A percentile compares a stretch with the other conserved stretches of the same genome.
Evolutionary conservation across 2,329 filamentous ascomycete genomes (phyloP).

Genomic region (Alternaria sp.): DNA sequence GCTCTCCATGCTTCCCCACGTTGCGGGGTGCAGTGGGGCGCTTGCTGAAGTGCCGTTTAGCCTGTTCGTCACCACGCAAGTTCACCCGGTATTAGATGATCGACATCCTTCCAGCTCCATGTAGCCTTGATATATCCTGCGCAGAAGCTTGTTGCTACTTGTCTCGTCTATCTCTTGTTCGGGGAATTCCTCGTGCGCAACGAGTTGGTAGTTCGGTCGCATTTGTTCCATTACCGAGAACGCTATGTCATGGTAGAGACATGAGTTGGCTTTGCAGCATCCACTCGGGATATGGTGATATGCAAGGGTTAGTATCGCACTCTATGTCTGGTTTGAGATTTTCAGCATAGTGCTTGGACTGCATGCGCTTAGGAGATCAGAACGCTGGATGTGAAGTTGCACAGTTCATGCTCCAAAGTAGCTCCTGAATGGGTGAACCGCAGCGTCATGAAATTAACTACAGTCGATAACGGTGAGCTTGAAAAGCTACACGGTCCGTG

Average conservation of each 20-base stretch:
- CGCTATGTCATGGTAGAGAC: background rate
- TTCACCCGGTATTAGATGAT: slow-evolving; percentile 34
- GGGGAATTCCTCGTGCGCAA: background rate
- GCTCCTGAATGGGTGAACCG: background rate
- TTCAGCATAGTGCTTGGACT: background rate
- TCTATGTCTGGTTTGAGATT: background rate
- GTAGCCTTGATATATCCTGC: background rate
- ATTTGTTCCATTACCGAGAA: background rate
- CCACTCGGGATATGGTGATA: background rate
- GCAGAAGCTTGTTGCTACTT: slow-evolving; percentile 8
- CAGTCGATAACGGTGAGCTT: background rate
- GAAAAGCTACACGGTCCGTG: too few relatives aligned
- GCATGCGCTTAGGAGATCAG: background rate
- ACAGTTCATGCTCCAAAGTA: background rate
- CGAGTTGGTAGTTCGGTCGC: background rate
- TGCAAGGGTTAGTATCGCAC: background rate
- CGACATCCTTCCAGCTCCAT: slow-evolving; percentile 9
- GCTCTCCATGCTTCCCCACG: slow-evolving; percentile 24
- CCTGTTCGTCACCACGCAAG: slow-evolving; percentile 31
- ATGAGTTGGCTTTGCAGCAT: background rate
- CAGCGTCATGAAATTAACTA: background rate
- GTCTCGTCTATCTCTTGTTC: background rate
- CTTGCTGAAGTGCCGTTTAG: slow-evolving; percentile 39
- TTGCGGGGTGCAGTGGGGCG: slow-evolving; percentile 42
- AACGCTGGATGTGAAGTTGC: background rate